A percentile compares a stretch with the other conserved stretches of the same genome.
These are phyloP conservation scores for Thuja plicata DNA, from an alignment of 83 land plant species.

Conservation along the genomic window DNA sequence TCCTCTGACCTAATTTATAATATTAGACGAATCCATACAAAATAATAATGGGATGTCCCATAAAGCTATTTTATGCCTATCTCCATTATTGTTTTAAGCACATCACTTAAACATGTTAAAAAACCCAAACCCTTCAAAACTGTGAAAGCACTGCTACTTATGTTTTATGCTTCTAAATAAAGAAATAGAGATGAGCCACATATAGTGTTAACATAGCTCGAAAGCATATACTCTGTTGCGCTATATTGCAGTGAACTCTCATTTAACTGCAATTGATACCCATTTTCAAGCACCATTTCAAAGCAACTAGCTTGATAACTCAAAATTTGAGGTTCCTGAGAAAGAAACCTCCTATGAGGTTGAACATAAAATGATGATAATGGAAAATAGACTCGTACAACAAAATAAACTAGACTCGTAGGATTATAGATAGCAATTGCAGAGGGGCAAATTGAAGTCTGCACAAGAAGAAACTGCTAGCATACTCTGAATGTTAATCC, in stretches of 20 bases:
- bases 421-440: neutral
- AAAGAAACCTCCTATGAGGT: neutral
- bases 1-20: no score
- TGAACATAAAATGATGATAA: neutral
- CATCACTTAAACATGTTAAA: neutral
- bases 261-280: neutral
- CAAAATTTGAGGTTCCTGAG: neutral
- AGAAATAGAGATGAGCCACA: neutral
- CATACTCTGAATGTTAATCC: conserved; percentile 4
- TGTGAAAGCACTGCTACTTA: neutral
- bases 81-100: neutral
- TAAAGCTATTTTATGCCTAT: neutral
- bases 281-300: neutral
- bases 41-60: neutral
- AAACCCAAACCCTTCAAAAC: neutral
- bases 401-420: neutral
- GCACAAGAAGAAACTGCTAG: neutral
- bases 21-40: neutral
- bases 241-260: neutral
- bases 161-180: neutral
- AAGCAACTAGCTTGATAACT: neutral
- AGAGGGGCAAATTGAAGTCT: neutral
- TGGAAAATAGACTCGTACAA: neutral
- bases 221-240: neutral
- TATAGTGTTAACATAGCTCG: neutral